Evolutionary conservation across 345 rosid genomes (phyloP), one percentile per base, ranked within the genome.

Genomic region (Erodium maritimum): DNA sequence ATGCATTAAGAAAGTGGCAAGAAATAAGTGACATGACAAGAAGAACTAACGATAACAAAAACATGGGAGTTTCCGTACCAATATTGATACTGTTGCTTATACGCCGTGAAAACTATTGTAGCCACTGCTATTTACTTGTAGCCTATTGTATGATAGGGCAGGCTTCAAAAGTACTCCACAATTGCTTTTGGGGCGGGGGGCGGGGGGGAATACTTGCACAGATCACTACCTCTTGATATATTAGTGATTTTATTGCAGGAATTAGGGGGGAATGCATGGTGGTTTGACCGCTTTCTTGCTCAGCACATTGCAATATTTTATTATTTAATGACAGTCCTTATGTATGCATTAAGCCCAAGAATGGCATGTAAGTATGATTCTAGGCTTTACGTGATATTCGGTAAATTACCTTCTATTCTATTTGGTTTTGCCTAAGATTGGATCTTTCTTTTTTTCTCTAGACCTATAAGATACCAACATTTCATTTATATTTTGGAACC

Each of bases 201-300:
- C n/a, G n/a, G n/a, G n/a, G n/a, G n/a, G n/a, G n/a, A 42, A 7
- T 42, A 12, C 54, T 51, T 29, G 9, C 9, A 11, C 5, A 29
- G 37, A 5, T 29, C 9, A 6, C 37, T 29, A 29, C 37, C 9
- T 62, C 59, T 42, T 55, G 18, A 51, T 62, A 61, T 33, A 22
- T 20, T 0, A 55, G 37, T 48, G 53, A 29, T 55, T 72, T 70
- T 68, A 66, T 72, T 70, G 62, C 83, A 93, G 99, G 99, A 93
- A 76, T 71, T 93, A 66, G 99, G 96, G 56, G 99, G 99, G 48
- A 89, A 89, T 69, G 67, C 83, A 20, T 87, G 96, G 96, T 93
- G 99, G 99, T 75, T 89, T 59, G 99, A 89, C 66, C 95, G 99
- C 33, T 75, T 93, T 65, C 90, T 93, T 58, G 85, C 95, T 22